These are phyloP conservation scores for Myrica gale DNA, from an alignment of 306 rosid species.

Conservation along the genomic window DNA sequence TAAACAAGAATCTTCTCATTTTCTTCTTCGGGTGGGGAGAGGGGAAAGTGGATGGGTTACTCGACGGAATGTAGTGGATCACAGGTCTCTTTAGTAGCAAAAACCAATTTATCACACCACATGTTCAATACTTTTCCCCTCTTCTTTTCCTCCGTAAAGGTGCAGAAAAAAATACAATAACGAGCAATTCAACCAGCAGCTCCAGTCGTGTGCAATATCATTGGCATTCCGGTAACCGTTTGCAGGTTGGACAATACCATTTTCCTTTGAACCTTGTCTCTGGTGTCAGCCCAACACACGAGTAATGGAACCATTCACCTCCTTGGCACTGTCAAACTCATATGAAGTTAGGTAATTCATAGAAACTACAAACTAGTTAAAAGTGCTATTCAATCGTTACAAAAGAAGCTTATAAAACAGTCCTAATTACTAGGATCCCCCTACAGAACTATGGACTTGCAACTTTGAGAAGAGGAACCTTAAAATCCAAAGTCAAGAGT, in stretches of 20 bases:
- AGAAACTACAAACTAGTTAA: background rate
- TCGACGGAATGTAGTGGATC: too few species aligned
- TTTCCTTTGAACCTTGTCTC: constrained; percentile 98
- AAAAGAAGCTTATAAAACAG: background rate
- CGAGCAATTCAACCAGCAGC: constrained; percentile 1
- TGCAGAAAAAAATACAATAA: constrained; percentile 25
- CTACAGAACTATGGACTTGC: background rate
- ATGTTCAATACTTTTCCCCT: background rate
- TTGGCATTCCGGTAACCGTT: constrained; percentile 53
- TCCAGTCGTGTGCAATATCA: constrained; percentile 12
- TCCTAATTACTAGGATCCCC: background rate
- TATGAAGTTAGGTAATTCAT: background rate
- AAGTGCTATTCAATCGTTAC: background rate
- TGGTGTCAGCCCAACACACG: constrained; percentile 93
- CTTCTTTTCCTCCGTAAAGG: constrained; percentile 6
- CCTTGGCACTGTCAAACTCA: constrained; percentile 77
- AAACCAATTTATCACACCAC: too few species aligned
- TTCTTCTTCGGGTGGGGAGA: too few species aligned
- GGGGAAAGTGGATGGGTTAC: too few species aligned
- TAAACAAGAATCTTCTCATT: too few species aligned
- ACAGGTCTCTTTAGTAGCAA: too few species aligned
- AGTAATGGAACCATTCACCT: constrained; percentile 98
- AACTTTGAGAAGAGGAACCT: background rate
- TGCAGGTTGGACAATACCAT: constrained; percentile 98
- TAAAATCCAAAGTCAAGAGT: background rate